These are phyloP conservation scores for Asterophora parasitica DNA, from an alignment of 768 basidiomycete genomes.

Conservation along the genomic window DNA sequence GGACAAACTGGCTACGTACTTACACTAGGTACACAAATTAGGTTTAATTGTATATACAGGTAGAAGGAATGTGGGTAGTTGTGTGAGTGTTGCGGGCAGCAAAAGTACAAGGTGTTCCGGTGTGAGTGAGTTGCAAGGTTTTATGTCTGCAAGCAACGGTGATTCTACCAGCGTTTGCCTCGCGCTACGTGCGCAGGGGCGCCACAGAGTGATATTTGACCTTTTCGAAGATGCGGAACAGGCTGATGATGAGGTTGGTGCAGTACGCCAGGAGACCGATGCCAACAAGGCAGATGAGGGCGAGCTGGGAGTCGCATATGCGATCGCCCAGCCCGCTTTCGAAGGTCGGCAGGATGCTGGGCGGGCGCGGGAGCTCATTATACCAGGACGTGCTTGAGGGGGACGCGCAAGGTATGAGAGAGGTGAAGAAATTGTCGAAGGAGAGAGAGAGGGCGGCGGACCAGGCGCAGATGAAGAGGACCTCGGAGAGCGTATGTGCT, in stretches of 20 bases:
- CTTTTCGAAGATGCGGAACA: constrained; percentile 86
- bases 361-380: constrained; percentile 55
- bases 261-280: constrained; percentile 78
- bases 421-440: constrained; percentile 92
- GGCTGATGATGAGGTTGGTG: constrained; percentile 77
- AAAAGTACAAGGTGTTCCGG: background rate
- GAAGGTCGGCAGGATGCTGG: constrained; percentile 34
- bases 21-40: background rate
- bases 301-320: constrained; percentile 73
- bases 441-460: constrained; percentile 82
- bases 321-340: constrained; percentile 47
- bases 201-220: constrained; percentile 65
- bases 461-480: constrained; percentile 92
- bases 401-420: constrained; percentile 71
- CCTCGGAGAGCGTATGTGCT: constrained; percentile 81
- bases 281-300: constrained; percentile 73
- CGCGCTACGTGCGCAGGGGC: constrained; percentile 11
- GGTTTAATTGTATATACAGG: background rate
- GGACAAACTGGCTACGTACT: too few relatives aligned
- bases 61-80: constrained; percentile 2
- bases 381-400: constrained; percentile 66
- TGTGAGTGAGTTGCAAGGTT: background rate
- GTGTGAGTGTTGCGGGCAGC: background rate
- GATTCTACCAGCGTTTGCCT: too few relatives aligned
- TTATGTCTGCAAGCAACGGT: too few relatives aligned